A percentile compares a stretch with the other conserved stretches of the same genome.
phyloP scores from a whole-genome alignment of 2,329 filamentous ascomycete genomes.

The Venturia aucupariae region DNA sequence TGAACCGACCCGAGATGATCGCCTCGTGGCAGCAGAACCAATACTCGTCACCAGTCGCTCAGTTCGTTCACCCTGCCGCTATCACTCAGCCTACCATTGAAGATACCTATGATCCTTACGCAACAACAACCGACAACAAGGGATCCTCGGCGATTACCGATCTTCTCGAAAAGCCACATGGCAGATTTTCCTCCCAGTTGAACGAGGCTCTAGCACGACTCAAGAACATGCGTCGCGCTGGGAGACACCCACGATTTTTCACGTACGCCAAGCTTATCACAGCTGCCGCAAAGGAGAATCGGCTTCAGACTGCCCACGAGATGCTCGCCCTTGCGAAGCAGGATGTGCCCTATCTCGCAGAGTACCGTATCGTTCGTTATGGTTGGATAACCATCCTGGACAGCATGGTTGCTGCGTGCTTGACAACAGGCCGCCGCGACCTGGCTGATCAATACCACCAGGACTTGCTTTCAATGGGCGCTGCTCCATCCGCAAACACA shows the following conservation, averaged over 20 bases:
- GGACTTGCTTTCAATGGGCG: conserved; percentile 82
- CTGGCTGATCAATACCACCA: conserved; percentile 82
- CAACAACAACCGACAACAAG: conserved; percentile 83
- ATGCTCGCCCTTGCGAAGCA: conserved; percentile 81
- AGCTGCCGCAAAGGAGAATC: conserved; percentile 75
- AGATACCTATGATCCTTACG: conserved; percentile 86
- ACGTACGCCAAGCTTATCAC: conserved; percentile 94
- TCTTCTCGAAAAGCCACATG: conserved; percentile 71
- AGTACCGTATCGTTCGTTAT: conserved; percentile 82
- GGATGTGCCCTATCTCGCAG: conserved; percentile 75
- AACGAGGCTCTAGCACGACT: conserved; percentile 76
- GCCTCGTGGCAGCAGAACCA: conserved; percentile 51
- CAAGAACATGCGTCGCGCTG: conserved; percentile 85
- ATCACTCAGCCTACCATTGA: conserved; percentile 54
- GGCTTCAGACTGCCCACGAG: conserved; percentile 73
- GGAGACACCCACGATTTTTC: conserved; percentile 88
- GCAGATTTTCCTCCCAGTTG: conserved; percentile 62
- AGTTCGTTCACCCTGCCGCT: conserved; percentile 39
- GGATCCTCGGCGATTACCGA: conserved; percentile 87
- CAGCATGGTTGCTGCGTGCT: conserved; percentile 87
- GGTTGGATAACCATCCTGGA: conserved; percentile 96
- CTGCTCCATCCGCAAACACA: conserved; percentile 90
- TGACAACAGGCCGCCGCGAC: conserved; percentile 71
- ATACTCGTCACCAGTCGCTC: conserved; percentile 33
- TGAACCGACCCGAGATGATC: conserved; percentile 40